phyloP scores from a whole-genome alignment of 176 grass and related monocot species.

The Ensete ventricosum region DNA sequence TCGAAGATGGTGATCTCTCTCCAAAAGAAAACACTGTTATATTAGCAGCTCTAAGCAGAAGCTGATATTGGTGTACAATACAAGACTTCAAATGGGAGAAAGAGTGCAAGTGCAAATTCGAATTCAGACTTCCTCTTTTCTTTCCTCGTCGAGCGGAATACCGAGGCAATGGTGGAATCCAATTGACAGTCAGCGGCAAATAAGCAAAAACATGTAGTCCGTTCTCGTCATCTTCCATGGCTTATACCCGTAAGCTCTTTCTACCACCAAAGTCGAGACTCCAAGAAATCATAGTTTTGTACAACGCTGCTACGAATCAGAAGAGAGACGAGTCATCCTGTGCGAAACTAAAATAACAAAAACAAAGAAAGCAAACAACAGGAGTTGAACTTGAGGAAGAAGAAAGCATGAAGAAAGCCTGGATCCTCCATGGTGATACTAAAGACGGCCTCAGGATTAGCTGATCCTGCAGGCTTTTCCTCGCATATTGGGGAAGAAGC shows the following conservation, averaged over 20 bases:
- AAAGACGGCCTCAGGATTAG: too few species aligned
- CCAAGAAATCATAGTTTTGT: conserved; percentile 4
- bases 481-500: not conserved
- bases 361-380: not conserved
- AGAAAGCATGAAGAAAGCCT: too few species aligned
- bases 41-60: too few species aligned
- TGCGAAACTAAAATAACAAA: not conserved
- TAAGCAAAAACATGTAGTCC: too few species aligned
- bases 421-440: too few species aligned
- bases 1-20: too few species aligned
- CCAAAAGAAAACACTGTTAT: too few species aligned
- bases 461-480: not conserved
- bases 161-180: not conserved
- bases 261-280: not conserved
- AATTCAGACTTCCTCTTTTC: too few species aligned
- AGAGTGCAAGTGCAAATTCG: not conserved
- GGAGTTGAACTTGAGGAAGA: not conserved
- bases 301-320: conserved; percentile 1
- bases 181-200: not conserved
- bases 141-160: too few species aligned
- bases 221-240: too few species aligned
- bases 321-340: not conserved
- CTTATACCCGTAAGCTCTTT: not conserved
- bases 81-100: not conserved
- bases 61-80: not conserved